Evolutionary conservation across 495 filamentous ascomycete species (phyloP), one percentile per base, ranked within the genome.

Genomic region (Penicillium lagena): DNA sequence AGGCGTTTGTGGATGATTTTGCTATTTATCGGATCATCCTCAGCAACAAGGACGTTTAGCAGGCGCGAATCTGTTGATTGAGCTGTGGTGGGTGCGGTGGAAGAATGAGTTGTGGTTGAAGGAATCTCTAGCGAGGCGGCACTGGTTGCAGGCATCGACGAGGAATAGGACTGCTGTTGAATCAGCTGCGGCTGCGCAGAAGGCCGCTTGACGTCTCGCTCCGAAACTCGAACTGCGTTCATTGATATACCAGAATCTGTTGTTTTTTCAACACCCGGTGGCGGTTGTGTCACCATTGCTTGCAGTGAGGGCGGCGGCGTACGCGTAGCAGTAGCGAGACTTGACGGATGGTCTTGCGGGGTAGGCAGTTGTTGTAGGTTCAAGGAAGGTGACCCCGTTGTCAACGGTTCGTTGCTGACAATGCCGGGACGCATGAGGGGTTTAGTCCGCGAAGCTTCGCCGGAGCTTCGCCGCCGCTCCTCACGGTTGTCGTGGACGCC

Each of bases 1-100:
- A 97, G 67, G 12, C 91, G 72, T 58, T 95, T 97, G 50, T 82
- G 75, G 7, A 96, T 66, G 46, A 97, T 90, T 52, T 82, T 89
- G 61, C 85, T 86, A 50, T 97, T 97, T 54, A 96, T 78, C 0
- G 90, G 90, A 54, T 97, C 90, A 51, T 97, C 91, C 59, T 97
- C 91, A 0, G 91, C 91, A 8, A 96, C 79, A 12, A 96, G 70
- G 2, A 95, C 79, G 28, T 72, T 74, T 27, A 90, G 69, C 29
- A 49, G 17, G 1, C 5, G n/a, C 32, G 5, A 12, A 3, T 6
- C n/a, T 34, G 32, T 34, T 6, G 32, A 12, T 52, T 35, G 33
- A 43, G 14, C 38, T 32, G 45, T 37, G 12, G 40, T 44, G 33
- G 14, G 28, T 37, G 12, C 17, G 11, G 36, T 1, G 11, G 36